Conservation (phyloP, 2,329 filamentous ascomycete genomes). For the Fusarium sp. region DNA sequence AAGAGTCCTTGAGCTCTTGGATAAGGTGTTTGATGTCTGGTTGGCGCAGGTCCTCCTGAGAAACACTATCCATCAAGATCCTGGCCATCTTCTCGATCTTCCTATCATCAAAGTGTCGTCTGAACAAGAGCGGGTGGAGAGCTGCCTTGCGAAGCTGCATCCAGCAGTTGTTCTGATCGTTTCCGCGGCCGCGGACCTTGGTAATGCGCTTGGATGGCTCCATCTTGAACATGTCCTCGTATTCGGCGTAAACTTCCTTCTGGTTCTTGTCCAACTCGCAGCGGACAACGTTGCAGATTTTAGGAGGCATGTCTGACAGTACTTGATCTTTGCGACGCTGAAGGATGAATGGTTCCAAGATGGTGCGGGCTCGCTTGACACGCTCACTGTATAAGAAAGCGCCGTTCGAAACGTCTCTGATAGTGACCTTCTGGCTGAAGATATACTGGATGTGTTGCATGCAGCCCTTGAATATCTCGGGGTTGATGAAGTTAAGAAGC, state of each 20-base stretch:
- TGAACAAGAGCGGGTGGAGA: conserved; percentile 90
- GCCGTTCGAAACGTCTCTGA: conserved; percentile 82
- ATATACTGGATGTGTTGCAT: conserved; percentile 85
- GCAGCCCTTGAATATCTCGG: conserved; percentile 80
- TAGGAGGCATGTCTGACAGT: conserved; percentile 83
- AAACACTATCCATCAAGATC: conserved; percentile 78
- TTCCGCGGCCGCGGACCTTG: conserved; percentile 62
- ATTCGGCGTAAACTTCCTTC: conserved; percentile 76
- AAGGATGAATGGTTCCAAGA: conserved; percentile 94
- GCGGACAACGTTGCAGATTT: conserved; percentile 81
- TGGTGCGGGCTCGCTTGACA: conserved; percentile 87
- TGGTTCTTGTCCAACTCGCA: conserved; percentile 84
- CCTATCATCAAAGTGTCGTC: conserved; percentile 81
- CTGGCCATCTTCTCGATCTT: conserved; percentile 82
- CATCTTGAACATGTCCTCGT: conserved; percentile 73
- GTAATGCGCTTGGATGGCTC: conserved; percentile 67
- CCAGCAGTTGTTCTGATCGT: conserved; percentile 77
- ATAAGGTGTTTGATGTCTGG: conserved; percentile 65
- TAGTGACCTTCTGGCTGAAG: conserved; percentile 92
- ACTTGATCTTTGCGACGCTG: conserved; percentile 95
- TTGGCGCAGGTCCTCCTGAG: conserved; percentile 65
- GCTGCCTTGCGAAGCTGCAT: conserved; percentile 94
- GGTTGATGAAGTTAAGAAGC: conserved; percentile 94
- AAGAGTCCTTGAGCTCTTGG: conserved; percentile 68
- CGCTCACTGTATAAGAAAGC: conserved; percentile 88